Evolutionary conservation across 2,329 filamentous ascomycete genomes (phyloP).

Genomic region (Grosmannia clavigera): DNA sequence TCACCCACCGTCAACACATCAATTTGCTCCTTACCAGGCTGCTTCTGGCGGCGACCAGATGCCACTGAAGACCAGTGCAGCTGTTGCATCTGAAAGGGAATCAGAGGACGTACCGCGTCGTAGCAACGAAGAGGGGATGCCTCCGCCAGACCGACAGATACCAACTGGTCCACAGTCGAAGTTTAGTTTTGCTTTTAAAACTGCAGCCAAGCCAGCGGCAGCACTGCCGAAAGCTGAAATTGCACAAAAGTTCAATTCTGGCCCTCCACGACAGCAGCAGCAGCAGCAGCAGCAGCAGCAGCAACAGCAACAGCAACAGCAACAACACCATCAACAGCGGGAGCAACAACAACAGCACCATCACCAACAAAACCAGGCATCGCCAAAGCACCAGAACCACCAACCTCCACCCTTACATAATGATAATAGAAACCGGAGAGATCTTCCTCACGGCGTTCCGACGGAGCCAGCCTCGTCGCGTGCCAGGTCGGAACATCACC

Average conservation of each 20-base stretch:
- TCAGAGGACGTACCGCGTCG: neutral
- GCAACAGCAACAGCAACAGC: conserved; percentile 16
- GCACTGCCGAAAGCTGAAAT: conserved; percentile 52
- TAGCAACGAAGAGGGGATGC: conserved; percentile 28
- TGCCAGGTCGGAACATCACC: conserved; percentile 14
- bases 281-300: conserved; percentile 14
- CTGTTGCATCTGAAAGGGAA: neutral
- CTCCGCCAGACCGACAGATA: conserved; percentile 38
- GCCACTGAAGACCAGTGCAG: neutral
- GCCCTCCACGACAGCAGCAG: conserved; percentile 22
- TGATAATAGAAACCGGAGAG: conserved; percentile 22
- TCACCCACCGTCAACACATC: neutral
- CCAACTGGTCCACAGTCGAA: conserved; percentile 50
- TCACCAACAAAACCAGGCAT: neutral
- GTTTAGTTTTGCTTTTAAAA: conserved; percentile 90
- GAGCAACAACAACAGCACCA: conserved; percentile 11
- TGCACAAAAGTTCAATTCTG: conserved; percentile 55
- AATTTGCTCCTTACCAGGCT: neutral
- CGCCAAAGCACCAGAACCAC: neutral
- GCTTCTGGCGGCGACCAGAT: neutral
- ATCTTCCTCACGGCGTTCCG: conserved; percentile 36
- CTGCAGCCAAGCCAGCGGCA: conserved; percentile 46
- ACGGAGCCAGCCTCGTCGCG: conserved; percentile 42
- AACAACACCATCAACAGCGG: conserved; percentile 13
- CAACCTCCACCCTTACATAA: conserved; percentile 3